Percentiles rank a stretch among this genome's conserved stretches.
Evolutionary conservation across 139 green algal genomes (phyloP).

Genomic region (Micractinium sp.): DNA sequence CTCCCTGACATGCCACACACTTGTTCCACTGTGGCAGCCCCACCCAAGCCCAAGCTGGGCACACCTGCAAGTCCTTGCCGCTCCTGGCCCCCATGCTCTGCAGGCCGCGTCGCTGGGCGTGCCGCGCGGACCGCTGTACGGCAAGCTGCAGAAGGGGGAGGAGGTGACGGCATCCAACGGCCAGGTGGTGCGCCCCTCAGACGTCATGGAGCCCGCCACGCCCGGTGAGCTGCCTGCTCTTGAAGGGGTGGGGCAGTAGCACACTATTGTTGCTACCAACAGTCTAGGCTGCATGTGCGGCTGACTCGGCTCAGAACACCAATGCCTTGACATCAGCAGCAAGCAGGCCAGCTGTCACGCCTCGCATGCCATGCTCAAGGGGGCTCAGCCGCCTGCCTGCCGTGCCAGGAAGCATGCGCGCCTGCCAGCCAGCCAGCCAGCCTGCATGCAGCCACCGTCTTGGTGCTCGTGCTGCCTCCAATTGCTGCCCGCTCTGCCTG

Average conservation of each 20-base stretch:
- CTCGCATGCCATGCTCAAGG: background rate
- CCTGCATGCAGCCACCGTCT: background rate
- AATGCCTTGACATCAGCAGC: no score
- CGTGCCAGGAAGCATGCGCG: background rate
- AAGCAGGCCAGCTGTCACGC: no score
- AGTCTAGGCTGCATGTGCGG: no score
- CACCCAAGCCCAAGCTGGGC: background rate
- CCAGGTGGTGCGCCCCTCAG: slow-evolving; percentile 49
- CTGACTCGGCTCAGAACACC: no score
- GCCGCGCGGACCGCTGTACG: slow-evolving; percentile 68
- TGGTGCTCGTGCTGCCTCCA: background rate
- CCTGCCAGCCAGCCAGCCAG: background rate
- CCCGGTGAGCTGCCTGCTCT: slow-evolving; percentile 45
- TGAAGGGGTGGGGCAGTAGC: no score
- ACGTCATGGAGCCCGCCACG: slow-evolving; percentile 80
- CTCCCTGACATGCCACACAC: background rate
- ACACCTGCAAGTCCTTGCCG: background rate
- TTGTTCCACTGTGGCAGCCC: background rate
- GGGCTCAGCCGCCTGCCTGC: background rate
- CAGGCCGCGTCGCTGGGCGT: slow-evolving; percentile 80
- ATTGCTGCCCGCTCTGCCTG: background rate
- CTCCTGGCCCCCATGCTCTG: background rate
- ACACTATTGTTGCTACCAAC: no score
- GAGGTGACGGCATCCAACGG: slow-evolving; percentile 64
- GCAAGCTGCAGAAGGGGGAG: slow-evolving; percentile 78